Base-by-base conservation (phyloP, 2,329 filamentous ascomycete genomes). In the Bipolaris sorokiniana region DNA sequence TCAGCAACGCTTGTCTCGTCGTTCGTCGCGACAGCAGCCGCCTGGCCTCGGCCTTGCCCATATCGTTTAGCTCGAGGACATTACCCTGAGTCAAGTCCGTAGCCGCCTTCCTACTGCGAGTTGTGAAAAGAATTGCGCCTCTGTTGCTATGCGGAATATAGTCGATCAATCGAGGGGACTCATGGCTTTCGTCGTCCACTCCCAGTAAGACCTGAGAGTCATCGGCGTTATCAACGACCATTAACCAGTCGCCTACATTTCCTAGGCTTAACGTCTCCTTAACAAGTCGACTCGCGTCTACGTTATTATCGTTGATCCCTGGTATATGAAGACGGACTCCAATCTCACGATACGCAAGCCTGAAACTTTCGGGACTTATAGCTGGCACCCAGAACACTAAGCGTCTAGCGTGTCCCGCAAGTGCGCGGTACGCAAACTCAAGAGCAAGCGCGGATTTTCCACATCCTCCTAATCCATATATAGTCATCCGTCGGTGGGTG, bases 221-320 rank as follows among this genome's bases (percentile, higher is more conserved):
- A 51, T 82, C 78, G 11, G 76, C 77, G 48, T 81, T 82, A 52
- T 83, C 79, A 15, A 82, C 49, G 37, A 83, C 66, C 37, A 82
- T 52, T 1, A 82, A 65, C 80, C 78, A 82, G 1, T 58, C 56
- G 1, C 67, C 1, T 45, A 56, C n/a, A 16, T 34, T 54, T 15
- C 67, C 62, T 5, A 58, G 48, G 36, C 69, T 74, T 1, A 82
- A 57, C 10, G 61, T 63, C 4, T 37, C 40, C 37, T 77, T 77
- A 3, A 82, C 74, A 1, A 79, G 66, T 10, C 36, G 20, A 37
- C 73, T 78, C 1, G 78, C 50, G 52, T 81, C 74, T 0, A 65
- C 69, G 4, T 75, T 68, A 1, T 71, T 58, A n/a, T 79, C 59
- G 40, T 31, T 41, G 22, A 61, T 60, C 1, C 51, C 57, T n/a